Conservation (phyloP, 2,329 filamentous ascomycete genomes). For the Xylariaceae sp. region DNA sequence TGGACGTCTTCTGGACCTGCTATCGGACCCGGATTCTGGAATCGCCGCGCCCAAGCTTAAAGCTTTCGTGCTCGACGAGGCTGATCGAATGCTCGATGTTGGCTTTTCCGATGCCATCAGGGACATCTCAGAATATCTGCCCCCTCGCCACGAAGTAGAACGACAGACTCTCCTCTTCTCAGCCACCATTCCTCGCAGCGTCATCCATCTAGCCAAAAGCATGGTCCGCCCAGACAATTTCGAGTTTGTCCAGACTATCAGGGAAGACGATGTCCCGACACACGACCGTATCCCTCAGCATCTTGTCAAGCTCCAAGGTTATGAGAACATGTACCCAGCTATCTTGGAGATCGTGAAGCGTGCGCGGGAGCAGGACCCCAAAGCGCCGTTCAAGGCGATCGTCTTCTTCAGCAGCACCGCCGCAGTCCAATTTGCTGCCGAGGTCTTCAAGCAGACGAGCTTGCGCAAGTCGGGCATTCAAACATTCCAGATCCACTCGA, state of each 20-base stretch:
- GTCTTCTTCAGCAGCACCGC: constrained; percentile 81
- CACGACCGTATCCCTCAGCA: constrained; percentile 81
- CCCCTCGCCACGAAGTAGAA: constrained; percentile 54
- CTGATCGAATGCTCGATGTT: constrained; percentile 97
- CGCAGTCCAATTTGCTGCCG: constrained; percentile 60
- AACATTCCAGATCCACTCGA: constrained; percentile 67
- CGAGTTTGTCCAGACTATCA: constrained; percentile 85
- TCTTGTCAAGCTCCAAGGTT: constrained; percentile 58
- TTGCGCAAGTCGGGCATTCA: constrained; percentile 34
- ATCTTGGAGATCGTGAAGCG: constrained; percentile 69
- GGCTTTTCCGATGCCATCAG: constrained; percentile 68
- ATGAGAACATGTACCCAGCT: constrained; percentile 71
- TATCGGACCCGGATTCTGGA: constrained; percentile 58
- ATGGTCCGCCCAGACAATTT: constrained; percentile 77
- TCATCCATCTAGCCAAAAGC: constrained; percentile 69
- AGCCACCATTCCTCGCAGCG: constrained; percentile 80
- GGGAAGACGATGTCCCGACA: constrained; percentile 74
- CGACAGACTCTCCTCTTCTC: constrained; percentile 95
- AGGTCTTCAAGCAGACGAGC: constrained; percentile 46
- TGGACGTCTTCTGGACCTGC: constrained; percentile 76
- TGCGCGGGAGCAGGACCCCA: constrained; percentile 48
- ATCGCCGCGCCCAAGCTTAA: constrained; percentile 75
- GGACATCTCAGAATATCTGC: constrained; percentile 55
- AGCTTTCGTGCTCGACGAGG: constrained; percentile 92
- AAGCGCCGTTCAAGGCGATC: constrained; percentile 85